Percentiles rank a stretch among this genome's conserved stretches.
Conservation (phyloP, 2,329 filamentous ascomycete genomes). For the Diaporthe sp. region DNA sequence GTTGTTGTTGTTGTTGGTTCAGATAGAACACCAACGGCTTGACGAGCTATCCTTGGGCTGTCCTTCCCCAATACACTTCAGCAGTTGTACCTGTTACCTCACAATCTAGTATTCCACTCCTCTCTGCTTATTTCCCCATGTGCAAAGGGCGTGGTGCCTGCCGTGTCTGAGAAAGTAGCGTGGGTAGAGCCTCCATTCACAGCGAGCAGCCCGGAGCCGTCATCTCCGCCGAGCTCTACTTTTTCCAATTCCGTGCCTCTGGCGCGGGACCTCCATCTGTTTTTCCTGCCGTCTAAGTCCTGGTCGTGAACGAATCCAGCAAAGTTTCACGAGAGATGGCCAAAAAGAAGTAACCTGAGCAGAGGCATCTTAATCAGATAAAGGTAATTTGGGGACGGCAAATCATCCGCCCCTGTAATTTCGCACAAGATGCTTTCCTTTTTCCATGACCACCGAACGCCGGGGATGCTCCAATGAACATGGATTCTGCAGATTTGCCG, state of each 20-base stretch:
- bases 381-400: not conserved
- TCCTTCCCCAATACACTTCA: not conserved
- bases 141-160: not conserved
- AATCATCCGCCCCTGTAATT: conserved; percentile 1
- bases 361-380: not conserved
- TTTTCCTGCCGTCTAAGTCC: not conserved
- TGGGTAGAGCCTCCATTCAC: not conserved
- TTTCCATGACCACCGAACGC: not conserved
- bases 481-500: not conserved
- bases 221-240: not conserved
- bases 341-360: not conserved
- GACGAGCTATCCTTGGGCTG: too few relatives aligned
- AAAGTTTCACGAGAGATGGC: not conserved
- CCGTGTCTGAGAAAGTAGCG: not conserved
- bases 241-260: not conserved
- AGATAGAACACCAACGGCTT: not conserved
- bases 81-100: not conserved
- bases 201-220: not conserved
- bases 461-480: not conserved
- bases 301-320: not conserved
- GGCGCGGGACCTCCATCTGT: not conserved
- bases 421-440: not conserved
- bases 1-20: not conserved
- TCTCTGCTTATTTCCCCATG: too few relatives aligned
- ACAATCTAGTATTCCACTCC: not conserved